Evolutionary conservation across 345 rosid species (phyloP).

Genomic region (Populus deltoides): DNA sequence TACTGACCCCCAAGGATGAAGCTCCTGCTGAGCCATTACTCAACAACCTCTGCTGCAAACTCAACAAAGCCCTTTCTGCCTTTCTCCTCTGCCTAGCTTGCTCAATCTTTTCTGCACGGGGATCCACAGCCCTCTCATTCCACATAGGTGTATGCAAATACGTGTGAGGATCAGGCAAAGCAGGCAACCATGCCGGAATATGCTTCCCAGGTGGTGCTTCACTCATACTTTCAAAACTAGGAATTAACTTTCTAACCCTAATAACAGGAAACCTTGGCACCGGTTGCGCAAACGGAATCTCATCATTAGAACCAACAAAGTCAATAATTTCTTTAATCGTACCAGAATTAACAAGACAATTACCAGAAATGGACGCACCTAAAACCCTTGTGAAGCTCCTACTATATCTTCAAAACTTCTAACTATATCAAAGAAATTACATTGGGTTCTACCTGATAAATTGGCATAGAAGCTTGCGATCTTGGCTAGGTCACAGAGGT

Average conservation of each 20-base stretch:
- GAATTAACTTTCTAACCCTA: slow-evolving; percentile 52
- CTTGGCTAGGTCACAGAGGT: slow-evolving; percentile 69
- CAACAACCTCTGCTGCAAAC: slow-evolving; percentile 82
- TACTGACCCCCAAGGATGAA: slow-evolving; percentile 36
- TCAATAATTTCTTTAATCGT: slow-evolving; percentile 47
- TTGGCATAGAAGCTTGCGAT: slow-evolving; percentile 58
- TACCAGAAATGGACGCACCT: slow-evolving; percentile 32
- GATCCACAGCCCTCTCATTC: slow-evolving; percentile 71
- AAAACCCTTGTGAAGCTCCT: slow-evolving; percentile 32
- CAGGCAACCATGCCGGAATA: slow-evolving; percentile 86
- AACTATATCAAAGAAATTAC: slow-evolving; percentile 75
- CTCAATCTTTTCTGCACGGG: slow-evolving; percentile 79
- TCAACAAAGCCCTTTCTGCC: slow-evolving; percentile 85
- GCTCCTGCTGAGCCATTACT: slow-evolving; percentile 38
- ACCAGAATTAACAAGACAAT: slow-evolving; percentile 45
- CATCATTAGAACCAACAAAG: slow-evolving; percentile 52
- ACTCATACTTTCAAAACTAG: slow-evolving; percentile 70
- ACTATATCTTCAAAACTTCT: slow-evolving; percentile 61
- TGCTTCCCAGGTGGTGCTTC: slow-evolving; percentile 84
- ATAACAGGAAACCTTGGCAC: slow-evolving; percentile 63
- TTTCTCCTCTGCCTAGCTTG: slow-evolving; percentile 86
- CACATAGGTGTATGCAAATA: slow-evolving; percentile 77
- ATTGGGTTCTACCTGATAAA: slow-evolving; percentile 73
- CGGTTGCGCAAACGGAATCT: slow-evolving; percentile 64
- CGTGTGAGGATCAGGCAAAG: slow-evolving; percentile 95